Conservation (phyloP, 2,329 filamentous ascomycete genomes). For the Colletotrichum orchidophilum region DNA sequence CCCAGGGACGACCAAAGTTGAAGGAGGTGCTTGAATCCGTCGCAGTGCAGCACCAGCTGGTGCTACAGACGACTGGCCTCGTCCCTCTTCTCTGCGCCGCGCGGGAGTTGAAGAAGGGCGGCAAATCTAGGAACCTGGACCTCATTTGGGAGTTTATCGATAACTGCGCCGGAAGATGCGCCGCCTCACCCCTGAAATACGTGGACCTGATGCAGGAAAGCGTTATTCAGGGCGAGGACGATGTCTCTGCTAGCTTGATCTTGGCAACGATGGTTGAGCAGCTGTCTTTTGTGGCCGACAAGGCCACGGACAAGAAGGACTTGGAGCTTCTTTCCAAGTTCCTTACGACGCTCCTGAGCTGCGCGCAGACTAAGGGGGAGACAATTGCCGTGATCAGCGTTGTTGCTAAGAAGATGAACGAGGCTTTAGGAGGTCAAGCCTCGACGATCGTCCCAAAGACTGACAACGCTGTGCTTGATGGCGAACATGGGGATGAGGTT, state of each 20-base stretch:
- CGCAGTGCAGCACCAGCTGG: conserved; percentile 72
- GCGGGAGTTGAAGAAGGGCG: conserved; percentile 39
- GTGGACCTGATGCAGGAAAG: conserved; percentile 73
- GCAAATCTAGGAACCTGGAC: conserved; percentile 44
- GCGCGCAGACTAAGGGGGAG: conserved; percentile 62
- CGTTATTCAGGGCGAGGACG: conserved; percentile 45
- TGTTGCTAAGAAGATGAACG: conserved; percentile 43
- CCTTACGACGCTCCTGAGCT: conserved; percentile 65
- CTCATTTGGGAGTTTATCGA: conserved; percentile 78
- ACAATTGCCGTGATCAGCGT: conserved; percentile 38
- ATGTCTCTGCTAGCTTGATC: conserved; percentile 66
- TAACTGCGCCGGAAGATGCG: conserved; percentile 81
- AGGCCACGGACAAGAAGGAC: conserved; percentile 54
- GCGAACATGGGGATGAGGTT: not conserved
- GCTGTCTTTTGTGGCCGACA: conserved; percentile 70
- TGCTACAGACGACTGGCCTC: conserved; percentile 62
- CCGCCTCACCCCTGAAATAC: conserved; percentile 82
- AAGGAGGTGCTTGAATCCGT: conserved; percentile 66
- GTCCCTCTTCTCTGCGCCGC: conserved; percentile 55
- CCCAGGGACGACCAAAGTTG: conserved; percentile 27
- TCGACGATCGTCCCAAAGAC: not conserved
- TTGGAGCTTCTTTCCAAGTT: conserved; percentile 63
- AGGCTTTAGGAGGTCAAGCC: conserved; percentile 4
- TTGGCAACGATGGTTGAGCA: conserved; percentile 80
- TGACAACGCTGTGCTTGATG: conserved; percentile 1